Evolutionary conservation across 495 filamentous ascomycete species (phyloP), one percentile per base, ranked within the genome.

Genomic region (Aspergillus saccharolyticus): DNA sequence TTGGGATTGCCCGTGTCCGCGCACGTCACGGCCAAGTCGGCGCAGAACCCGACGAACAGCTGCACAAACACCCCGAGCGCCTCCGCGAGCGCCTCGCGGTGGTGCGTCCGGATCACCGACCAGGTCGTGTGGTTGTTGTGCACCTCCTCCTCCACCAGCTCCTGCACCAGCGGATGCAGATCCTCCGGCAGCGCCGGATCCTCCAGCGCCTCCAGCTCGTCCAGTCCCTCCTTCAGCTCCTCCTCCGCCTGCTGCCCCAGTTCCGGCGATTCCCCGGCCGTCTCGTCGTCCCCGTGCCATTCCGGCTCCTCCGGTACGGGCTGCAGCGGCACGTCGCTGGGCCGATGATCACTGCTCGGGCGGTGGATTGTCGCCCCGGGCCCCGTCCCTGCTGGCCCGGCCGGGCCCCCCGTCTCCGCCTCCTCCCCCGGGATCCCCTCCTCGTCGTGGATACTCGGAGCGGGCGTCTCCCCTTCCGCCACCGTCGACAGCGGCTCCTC

Each of bases 121-220:
- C 80, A 83, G 54, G 74, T 76, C 4, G 78, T 82, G 54, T 76
- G 76, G 44, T 73, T 72, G 60, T 83, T 77, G 61, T 80, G 68
- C 16, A 76, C 66, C 56, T 77, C 70, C n/a, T 71, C 70, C 42
- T 78, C 74, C 12, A 73, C 70, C 18, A 75, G 59, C 8, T 73
- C 70, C 42, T 77, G 64, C 4, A 77, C 53, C 44, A 77, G 58
- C 0, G 74, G 71, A 20, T 75, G 71, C n/a, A 77, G 59, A 54
- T 77, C 74, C 5, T 75, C 74, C 7, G 74, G 74, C 30, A 58
- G 66, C 0, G 60, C 55, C 2, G 59, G 39, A 19, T 73, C 61
- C 18, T 71, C 66, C 7, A 74, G 54, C 0, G 48, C 59, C 1
- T 63, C 57, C 24, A 68, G 39, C 24, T 66, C 54, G 2, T 66